Evolutionary conservation across 495 filamentous ascomycete genomes (phyloP), one percentile per base, ranked within the genome.

Genomic region (Penicillium lividum): DNA sequence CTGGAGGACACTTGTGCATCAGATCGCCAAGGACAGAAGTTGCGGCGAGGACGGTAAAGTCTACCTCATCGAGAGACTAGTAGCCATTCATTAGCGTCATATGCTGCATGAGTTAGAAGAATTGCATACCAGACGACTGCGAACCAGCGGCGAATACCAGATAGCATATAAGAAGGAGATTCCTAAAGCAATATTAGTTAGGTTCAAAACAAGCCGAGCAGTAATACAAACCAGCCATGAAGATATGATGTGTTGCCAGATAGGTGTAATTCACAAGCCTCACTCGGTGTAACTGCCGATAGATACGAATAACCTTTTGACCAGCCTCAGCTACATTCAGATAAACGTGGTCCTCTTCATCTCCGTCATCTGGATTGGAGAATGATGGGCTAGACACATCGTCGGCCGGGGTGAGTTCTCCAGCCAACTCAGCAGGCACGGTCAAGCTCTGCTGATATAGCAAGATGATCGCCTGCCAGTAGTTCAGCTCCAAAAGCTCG

Each of bases 401-500:
- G 66, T 86, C 88, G 3, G 86, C 82, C 1, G 86, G 87, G 43
- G 83, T 84, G 43, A 89, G 80, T 72, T 96, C 92, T 22, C 86
- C 86, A 46, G 91, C 90, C 53, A 97, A 83, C 56, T 89, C 81
- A 5, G 88, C 84, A 11, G 93, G 93, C n/a, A 93, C 90, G 18
- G 89, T 90, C 48, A 98, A 75, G 66, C 90, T 93, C 65, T 96
- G 93, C 54, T 93, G 82, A 70, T 97, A 98, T 4, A 98, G 83
- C 90, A 96, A 90, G 61, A 98, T 95, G 53, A 97, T 85, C n/a
- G 92, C 90, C 71, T 98, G 93, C 91, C 92, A 98, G 69, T 97
- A 98, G 68, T 98, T 98, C 49, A 98, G 73, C 58, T 97, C 91
- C 6, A 97, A 77, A 61, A 97, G 93, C 49, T 95, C 85, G 8